Conservation (phyloP, 129 eudicot species). For the Tagetes erecta region DNA sequence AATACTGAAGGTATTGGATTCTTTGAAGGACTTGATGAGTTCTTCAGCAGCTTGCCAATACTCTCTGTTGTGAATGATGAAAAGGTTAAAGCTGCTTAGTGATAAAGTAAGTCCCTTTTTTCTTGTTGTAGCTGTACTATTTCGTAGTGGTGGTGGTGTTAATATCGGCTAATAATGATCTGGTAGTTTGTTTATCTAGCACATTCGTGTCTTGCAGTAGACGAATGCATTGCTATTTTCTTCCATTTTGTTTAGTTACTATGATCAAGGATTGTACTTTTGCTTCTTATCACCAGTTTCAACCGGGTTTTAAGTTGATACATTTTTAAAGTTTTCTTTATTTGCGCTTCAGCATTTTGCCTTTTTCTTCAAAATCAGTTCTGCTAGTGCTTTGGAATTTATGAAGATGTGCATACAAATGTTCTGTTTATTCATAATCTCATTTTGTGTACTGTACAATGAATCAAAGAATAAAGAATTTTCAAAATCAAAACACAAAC, state of each 20-base stretch:
- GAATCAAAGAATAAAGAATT: constrained; percentile 29
- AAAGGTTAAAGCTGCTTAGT: constrained; percentile 70
- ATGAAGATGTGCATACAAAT: neutral
- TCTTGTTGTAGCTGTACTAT: constrained; percentile 42
- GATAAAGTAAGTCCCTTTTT: constrained; percentile 42
- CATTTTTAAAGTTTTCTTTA: neutral
- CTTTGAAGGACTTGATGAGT: constrained; percentile 85
- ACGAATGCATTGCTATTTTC: neutral
- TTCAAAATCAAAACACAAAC: neutral
- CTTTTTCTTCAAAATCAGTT: neutral
- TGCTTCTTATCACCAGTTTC: constrained; percentile 1
- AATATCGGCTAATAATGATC: constrained; percentile 10
- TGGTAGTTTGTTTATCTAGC: constrained; percentile 18
- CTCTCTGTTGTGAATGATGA: constrained; percentile 66
- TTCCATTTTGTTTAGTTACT: constrained; percentile 1
- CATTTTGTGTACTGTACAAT: neutral
- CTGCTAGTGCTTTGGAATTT: neutral
- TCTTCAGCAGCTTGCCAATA: constrained; percentile 70
- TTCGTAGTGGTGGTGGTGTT: constrained; percentile 12
- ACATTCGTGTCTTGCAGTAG: neutral
- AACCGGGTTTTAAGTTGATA: neutral
- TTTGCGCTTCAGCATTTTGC: neutral
- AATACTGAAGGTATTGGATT: constrained; percentile 70
- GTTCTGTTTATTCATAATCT: neutral
- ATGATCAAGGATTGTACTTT: constrained; percentile 17